Evolutionary conservation across 768 basidiomycete genomes (phyloP).

Genomic region (button mushroom (Agaricus bisporus)): DNA sequence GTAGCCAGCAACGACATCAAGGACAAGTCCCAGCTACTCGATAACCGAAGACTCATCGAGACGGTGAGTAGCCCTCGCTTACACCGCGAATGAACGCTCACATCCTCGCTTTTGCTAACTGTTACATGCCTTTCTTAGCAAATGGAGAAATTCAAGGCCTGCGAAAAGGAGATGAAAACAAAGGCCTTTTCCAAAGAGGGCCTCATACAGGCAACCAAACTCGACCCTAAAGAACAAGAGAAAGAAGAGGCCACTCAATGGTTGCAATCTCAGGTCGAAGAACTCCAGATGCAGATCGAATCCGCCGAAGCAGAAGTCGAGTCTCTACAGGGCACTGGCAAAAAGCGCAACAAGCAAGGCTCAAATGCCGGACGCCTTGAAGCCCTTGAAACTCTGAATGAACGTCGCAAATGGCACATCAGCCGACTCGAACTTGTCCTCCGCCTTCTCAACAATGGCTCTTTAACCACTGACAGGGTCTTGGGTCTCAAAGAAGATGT

Average conservation of each 20-base stretch:
- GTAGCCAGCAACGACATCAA: conserved; percentile 97
- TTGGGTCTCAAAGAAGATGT: conserved; percentile 88
- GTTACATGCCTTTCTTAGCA: conserved; percentile 48
- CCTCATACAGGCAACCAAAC: conserved; percentile 85
- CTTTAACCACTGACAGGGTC: conserved; percentile 77
- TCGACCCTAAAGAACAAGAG: conserved; percentile 96
- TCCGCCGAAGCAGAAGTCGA: conserved; percentile 94
- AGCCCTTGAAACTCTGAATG: conserved; percentile 85
- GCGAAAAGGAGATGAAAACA: conserved; percentile 99
- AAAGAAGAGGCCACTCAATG: conserved; percentile 86
- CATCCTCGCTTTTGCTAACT: conserved; percentile 1
- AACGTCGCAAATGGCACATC: conserved; percentile 94
- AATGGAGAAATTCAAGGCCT: conserved; percentile 99
- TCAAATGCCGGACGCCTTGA: conserved; percentile 67
- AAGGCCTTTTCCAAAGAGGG: conserved; percentile 99
- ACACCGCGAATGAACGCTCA: too few relatives aligned
- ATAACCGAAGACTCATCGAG: conserved; percentile 94
- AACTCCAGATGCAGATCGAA: conserved; percentile 90
- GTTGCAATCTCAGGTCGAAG: conserved; percentile 86
- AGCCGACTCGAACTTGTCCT: conserved; percentile 88
- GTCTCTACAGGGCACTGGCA: conserved; percentile 68
- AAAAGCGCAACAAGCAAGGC: conserved; percentile 78
- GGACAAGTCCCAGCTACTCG: conserved; percentile 89
- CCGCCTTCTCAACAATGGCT: conserved; percentile 90
- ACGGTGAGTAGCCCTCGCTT: conserved; percentile 54